phyloP scores from a whole-genome alignment of 345 rosid genomes.

The Euphorbia lathyris region DNA sequence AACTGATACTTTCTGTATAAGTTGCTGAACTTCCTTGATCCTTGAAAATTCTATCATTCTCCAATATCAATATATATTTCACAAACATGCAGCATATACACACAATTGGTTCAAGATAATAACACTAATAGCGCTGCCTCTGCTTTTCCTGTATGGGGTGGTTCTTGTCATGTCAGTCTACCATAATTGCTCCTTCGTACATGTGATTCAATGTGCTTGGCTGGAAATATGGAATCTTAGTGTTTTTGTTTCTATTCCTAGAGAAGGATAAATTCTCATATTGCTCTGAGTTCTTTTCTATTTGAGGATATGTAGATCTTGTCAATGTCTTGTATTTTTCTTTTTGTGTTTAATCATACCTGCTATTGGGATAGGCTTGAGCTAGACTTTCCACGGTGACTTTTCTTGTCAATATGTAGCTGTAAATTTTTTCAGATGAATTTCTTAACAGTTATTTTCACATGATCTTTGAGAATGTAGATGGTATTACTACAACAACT shows the following conservation, averaged over 20 bases:
- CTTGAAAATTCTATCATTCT: neutral
- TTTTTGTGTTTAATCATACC: neutral
- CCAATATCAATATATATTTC: neutral
- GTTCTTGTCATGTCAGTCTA: neutral
- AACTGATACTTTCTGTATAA: neutral
- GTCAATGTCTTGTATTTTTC: neutral
- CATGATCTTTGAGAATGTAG: neutral
- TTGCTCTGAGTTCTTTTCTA: neutral
- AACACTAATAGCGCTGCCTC: neutral
- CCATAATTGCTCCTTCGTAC: too few relatives aligned
- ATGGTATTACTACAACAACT: neutral
- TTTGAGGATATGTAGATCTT: neutral
- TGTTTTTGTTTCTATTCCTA: slow-evolving; percentile 3
- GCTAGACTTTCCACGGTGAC: neutral
- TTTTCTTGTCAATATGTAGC: neutral
- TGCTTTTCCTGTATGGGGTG: neutral
- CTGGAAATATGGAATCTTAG: neutral
- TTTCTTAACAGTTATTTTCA: neutral
- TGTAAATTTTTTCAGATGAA: neutral
- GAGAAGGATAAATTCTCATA: neutral
- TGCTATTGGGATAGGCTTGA: neutral
- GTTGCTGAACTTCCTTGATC: neutral
- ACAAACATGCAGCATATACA: neutral
- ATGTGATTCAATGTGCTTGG: neutral
- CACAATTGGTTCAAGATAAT: neutral